Base-by-base conservation (phyloP, 1,284 basidiomycete genomes). In the Leccinum cinnamomeum region DNA sequence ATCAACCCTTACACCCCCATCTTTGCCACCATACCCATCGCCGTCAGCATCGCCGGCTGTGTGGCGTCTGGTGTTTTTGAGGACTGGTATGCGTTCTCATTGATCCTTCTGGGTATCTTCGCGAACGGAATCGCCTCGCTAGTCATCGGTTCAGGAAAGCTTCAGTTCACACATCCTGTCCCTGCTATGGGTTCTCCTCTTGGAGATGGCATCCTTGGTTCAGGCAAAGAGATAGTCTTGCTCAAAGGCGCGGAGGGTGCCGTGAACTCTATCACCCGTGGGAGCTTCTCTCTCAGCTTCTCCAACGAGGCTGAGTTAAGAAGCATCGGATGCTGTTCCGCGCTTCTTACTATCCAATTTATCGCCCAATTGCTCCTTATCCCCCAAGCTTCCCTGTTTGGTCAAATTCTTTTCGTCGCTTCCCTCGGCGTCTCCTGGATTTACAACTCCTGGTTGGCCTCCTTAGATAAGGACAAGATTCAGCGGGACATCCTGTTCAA, bases 101-200 rank as follows among this genome's bases (percentile, higher is more conserved):
- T 75, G 68, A 76, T 77, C 37, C 65, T 77, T n/a, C 57, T 76
- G 30, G 76, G 74, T 7, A 70, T 72, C 33, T 0, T 76, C 30
- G 61, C 71, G 12, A 71, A 59, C 53, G 74, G 76, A 2, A 56
- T 75, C 18, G 59, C 73, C 18, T 75, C 67, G 33, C 57, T 71
- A 30, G 65, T 67, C 12, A 74, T 76, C n/a, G 76, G 74, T 7
- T 74, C 72, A 8, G 75, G 70, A 16, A 60, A 59, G 11, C 62
- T 75, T 55, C 8, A 62, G 3, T 74, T 75, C 60, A 63, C 33
- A 1, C 74, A 75, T 41, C 74, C 72, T 0, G 58, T 66, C 0
- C 67, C 74, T 0, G 65, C 74, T 5, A 58, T 63, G 7, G 71
- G 71, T 12, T 69, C 70, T 0, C 73, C 71, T 28, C 57, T 65